Base-by-base conservation (phyloP, 768 basidiomycete genomes). In the Russula olivacea region DNA sequence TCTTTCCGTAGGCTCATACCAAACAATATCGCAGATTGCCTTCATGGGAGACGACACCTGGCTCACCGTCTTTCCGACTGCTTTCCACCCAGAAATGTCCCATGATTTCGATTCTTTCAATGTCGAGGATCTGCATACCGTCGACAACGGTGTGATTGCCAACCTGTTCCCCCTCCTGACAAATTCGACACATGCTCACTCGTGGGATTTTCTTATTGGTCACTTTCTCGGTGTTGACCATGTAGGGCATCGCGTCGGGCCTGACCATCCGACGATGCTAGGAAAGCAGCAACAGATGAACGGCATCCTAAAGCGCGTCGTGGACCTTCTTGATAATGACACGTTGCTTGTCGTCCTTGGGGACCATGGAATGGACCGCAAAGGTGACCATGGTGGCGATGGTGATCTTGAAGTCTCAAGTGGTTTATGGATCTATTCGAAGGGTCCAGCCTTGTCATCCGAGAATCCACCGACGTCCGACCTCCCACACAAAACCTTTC, bases 31-130 rank as follows among this genome's bases (percentile, higher is more conserved):
- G 62, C 77, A 89, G 82, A 75, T 91, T 56, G 91, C 89, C 1
- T 89, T 98, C 72, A 92, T 92, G 86, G 96, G 97, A 0, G 96
- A 98, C 70, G 93, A 98, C 72, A 99, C 97, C 0, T 99, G 97
- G 97, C 83, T 89, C 74, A 82, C 86, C 1, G 82, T 95, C 14
- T 99, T 94, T 71, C 92, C 95, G 0, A 76, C 81, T 57, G 76
- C 83, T 5, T 93, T 98, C 68, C 78, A 81, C 32, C 73, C 77
- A 15, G 86, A 90, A 69, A 84, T 89, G 79, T 80, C 88, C 1
- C 88, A 84, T 70, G 88, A 95, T 0, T 98, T 85, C 71, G 95
- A 97, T 74, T 97, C 94, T 0, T 98, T 99, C 80, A 94, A 98
- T 73, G 97, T 99, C 63, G 97, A 98, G 73, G 97, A 98, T 72